Evolutionary conservation across 176 grass and related monocot species (phyloP).

Genomic region (Aegilops longissima): DNA sequence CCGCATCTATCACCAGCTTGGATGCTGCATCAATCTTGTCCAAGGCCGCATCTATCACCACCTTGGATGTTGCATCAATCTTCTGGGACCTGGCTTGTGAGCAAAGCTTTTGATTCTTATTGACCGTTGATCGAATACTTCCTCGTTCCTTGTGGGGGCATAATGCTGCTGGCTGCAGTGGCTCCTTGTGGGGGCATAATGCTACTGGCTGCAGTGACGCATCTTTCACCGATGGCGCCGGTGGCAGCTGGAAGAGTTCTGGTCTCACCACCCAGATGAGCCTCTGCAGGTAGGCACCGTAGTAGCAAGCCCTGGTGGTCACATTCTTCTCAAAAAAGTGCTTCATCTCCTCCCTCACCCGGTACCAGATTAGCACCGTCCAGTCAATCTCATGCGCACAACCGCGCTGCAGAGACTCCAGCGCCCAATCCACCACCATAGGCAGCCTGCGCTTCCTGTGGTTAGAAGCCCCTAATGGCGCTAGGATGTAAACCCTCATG

Average conservation of each 20-base stretch:
- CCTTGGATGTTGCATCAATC: background rate
- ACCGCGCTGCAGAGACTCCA: no score
- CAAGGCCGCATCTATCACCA: background rate
- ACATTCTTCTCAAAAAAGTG: no score
- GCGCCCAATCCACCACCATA: no score
- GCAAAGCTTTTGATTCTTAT: background rate
- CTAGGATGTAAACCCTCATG: no score
- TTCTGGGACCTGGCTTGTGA: background rate
- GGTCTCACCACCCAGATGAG: background rate
- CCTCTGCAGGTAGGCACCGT: background rate
- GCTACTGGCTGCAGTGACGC: no score
- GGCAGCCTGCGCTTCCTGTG: no score
- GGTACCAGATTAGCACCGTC: no score
- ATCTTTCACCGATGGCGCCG: background rate
- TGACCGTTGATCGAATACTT: background rate
- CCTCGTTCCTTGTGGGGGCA: background rate
- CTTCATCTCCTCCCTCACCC: no score
- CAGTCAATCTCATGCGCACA: no score
- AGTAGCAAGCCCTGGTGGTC: background rate
- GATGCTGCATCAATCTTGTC: background rate
- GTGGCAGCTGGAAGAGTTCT: background rate
- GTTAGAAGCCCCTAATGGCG: no score
- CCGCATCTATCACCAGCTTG: no score
- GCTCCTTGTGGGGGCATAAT: background rate
- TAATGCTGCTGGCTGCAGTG: background rate